Base-by-base conservation (phyloP, 2,329 filamentous ascomycete genomes). In the Penicillium freii region DNA sequence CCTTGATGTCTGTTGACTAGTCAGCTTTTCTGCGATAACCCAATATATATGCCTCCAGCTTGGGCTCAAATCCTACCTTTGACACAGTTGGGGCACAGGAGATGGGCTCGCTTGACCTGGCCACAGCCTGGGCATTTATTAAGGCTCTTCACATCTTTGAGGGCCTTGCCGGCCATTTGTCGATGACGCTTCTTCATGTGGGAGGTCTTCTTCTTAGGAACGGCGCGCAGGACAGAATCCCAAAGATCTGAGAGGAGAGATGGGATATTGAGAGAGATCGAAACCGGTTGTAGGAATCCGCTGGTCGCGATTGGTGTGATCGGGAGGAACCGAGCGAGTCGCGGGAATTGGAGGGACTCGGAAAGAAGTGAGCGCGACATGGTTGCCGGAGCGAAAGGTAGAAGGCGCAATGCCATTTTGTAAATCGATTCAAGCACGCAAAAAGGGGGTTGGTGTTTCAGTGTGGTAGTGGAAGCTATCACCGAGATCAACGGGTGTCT, bases 131-230 rank as follows among this genome's bases (percentile, higher is more conserved):
- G 90, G 73, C 94, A 99, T 71, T 86, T 90, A 79, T 92, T 96
- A 66, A 99, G 78, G 53, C 85, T 84, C 62, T 89, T 94, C 57
- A 96, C 87, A 73, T 99, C 94, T 78, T 96, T 90, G 67, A 99
- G 77, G 44, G 87, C 93, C 79, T 99, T 99, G 70, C 94, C 94
- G 25, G 92, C 93, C 87, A 97, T 89, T 72, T 96, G 92, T 69
- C 95, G 86, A 72, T 92, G 88, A 67, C 94, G 85, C 82, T 92
- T 96, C 81, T 94, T 96, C 81, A 91, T 91, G 76, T 99, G 91
- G 42, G 93, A 97, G 34, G 92, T 95, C 84, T 97, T 99, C 81
- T 96, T 97, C 84, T 99, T 99, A 5, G 94, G 94, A 17, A 97
- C 94, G 1, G 94, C 94, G 64, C 87, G 87, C 65, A 99, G 82